Evolutionary conservation across 441 rosid genomes (phyloP).

Genomic region (Aquilaria agallochum): DNA sequence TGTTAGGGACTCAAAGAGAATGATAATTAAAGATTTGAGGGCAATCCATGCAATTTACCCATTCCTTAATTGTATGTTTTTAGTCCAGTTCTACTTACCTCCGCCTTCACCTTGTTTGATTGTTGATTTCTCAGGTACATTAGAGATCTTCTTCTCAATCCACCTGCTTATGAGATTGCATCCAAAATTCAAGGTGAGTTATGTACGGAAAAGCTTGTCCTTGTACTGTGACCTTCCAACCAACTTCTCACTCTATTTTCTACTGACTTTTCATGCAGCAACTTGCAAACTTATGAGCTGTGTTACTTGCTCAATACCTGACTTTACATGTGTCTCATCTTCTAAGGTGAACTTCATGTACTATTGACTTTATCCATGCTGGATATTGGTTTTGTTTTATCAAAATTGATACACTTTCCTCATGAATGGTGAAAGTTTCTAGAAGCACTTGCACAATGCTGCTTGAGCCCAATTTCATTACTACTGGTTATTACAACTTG

Average conservation of each 20-base stretch:
- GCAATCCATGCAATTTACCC: too few relatives aligned
- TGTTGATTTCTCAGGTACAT: slow-evolving; percentile 54
- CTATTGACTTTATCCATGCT: too few relatives aligned
- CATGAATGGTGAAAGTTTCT: too few relatives aligned
- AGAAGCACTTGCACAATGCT: too few relatives aligned
- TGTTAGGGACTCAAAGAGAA: too few relatives aligned
- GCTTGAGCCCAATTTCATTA: too few relatives aligned
- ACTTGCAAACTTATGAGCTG: slow-evolving; percentile 85
- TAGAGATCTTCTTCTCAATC: slow-evolving; percentile 95
- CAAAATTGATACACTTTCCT: too few relatives aligned
- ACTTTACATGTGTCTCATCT: slow-evolving; percentile 85
- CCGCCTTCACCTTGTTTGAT: slow-evolving; percentile 10
- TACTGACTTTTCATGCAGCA: slow-evolving; percentile 45
- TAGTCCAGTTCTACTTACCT: not conserved
- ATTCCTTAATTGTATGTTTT: too few relatives aligned
- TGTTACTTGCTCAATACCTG: slow-evolving; percentile 82
- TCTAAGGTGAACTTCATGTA: slow-evolving; percentile 54
- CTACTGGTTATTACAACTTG: too few relatives aligned
- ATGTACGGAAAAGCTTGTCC: not conserved
- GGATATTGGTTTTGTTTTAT: too few relatives aligned
- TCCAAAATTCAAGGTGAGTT: slow-evolving; percentile 78
- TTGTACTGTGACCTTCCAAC: not conserved
- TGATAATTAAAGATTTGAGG: too few relatives aligned
- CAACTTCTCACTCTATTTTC: slow-evolving; percentile 9
- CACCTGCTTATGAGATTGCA: slow-evolving; percentile 92